A percentile compares a stretch with the other conserved stretches of the same genome.
Evolutionary conservation across 352 stramenopile genomes (phyloP).

Genomic region (Thraustochytrium sp.): DNA sequence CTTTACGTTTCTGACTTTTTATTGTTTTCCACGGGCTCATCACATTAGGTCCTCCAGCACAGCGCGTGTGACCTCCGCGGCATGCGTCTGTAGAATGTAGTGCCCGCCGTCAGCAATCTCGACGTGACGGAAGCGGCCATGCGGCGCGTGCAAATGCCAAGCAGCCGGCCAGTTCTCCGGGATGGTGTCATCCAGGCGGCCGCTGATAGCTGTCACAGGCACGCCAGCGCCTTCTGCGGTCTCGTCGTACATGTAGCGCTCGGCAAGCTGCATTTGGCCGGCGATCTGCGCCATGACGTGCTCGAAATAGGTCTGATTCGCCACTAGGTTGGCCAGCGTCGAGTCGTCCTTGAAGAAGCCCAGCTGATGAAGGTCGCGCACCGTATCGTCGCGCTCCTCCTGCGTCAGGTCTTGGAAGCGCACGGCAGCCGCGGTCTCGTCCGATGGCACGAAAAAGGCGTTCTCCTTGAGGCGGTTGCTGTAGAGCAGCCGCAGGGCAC

Average conservation of each 20-base stretch:
- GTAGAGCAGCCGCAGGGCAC: constrained; percentile 5
- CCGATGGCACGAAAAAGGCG: constrained; percentile 31
- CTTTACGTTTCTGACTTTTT: too few relatives aligned
- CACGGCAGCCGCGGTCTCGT: not conserved
- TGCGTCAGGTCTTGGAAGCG: not conserved
- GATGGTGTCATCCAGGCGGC: constrained; percentile 17
- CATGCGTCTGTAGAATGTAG: constrained; percentile 30
- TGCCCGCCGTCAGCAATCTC: constrained; percentile 10
- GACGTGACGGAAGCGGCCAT: not conserved
- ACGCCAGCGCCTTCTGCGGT: not conserved
- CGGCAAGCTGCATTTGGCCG: constrained; percentile 35
- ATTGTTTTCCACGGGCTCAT: too few relatives aligned
- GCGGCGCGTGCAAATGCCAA: not conserved
- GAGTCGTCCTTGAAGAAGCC: constrained; percentile 40
- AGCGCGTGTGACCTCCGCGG: not conserved
- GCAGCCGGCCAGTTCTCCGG: not conserved
- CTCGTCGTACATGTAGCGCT: constrained; percentile 6
- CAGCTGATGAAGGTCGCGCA: not conserved
- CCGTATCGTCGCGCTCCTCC: not conserved
- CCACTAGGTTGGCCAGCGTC: not conserved
- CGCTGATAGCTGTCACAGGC: not conserved
- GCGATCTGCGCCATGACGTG: constrained; percentile 33
- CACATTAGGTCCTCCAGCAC: constrained; percentile 5
- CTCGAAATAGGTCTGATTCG: constrained; percentile 32
- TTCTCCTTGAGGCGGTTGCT: constrained; percentile 38